Percentiles rank a stretch among this genome's conserved stretches.
These are phyloP conservation scores for Colletotrichum tamarilloi DNA, from an alignment of 2,329 filamentous ascomycete species.

Conservation along the genomic window DNA sequence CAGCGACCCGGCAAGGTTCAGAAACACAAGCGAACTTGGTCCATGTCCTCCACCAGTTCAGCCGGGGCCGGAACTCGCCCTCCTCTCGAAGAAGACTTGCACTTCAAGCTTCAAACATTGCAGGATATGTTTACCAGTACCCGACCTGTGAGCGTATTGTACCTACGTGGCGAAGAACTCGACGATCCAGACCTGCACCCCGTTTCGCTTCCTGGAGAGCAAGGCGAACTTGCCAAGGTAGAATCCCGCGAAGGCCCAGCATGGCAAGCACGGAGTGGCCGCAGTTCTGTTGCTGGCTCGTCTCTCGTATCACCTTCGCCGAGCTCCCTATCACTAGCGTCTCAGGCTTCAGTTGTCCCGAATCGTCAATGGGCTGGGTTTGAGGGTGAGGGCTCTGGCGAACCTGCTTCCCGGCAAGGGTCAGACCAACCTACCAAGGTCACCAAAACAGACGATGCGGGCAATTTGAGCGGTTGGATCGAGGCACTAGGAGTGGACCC, in stretches of 20 bases:
- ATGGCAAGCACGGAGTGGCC: constrained; percentile 65
- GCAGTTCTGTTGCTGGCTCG: constrained; percentile 69
- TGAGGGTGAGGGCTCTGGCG: constrained; percentile 62
- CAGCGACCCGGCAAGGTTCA: constrained; percentile 82
- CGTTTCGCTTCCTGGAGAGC: constrained; percentile 77
- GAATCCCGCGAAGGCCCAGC: constrained; percentile 60
- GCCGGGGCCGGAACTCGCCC: constrained; percentile 59
- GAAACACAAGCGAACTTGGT: constrained; percentile 96
- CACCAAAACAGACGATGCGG: constrained; percentile 67
- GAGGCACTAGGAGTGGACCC: constrained; percentile 92
- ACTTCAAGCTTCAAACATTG: constrained; percentile 80
- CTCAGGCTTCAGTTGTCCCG: constrained; percentile 57
- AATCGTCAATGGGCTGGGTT: constrained; percentile 66
- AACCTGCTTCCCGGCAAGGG: constrained; percentile 56
- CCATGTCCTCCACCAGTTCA: constrained; percentile 84
- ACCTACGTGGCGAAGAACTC: constrained; percentile 78
- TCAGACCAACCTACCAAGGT: constrained; percentile 65
- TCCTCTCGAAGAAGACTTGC: constrained; percentile 79
- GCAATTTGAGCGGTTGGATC: constrained; percentile 83
- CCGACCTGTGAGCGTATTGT: constrained; percentile 80
- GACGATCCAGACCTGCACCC: constrained; percentile 86
- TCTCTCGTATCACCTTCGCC: constrained; percentile 74
- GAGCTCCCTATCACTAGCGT: constrained; percentile 72
- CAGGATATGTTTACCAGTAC: constrained; percentile 93
- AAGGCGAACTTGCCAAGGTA: constrained; percentile 67